phyloP scores from a whole-genome alignment of 768 basidiomycete genomes.

The Boletales sp. region DNA sequence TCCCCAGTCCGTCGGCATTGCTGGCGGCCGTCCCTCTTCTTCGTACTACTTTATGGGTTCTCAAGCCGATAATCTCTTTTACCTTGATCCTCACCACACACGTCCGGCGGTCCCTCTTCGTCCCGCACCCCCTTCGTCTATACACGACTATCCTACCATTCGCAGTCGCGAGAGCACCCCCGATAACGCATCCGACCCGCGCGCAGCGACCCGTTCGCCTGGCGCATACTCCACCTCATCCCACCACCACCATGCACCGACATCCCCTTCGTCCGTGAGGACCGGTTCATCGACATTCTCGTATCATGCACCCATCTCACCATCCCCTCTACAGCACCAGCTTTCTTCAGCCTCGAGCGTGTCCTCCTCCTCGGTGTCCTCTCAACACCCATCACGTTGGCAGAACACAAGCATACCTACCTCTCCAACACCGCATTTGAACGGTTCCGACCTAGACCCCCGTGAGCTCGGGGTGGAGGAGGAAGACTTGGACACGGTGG shows the following conservation, averaged over 20 bases:
- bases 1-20: conserved; percentile 95
- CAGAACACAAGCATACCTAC: conserved; percentile 21
- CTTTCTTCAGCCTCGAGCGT: conserved; percentile 42
- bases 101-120: conserved; percentile 74
- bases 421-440: conserved; percentile 19
- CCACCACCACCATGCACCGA: conserved; percentile 36
- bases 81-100: conserved; percentile 78
- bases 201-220: conserved; percentile 25
- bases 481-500: conserved; percentile 41
- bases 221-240: conserved; percentile 16
- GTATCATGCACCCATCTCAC: conserved; percentile 56
- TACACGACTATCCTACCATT: conserved; percentile 20
- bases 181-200: conserved; percentile 28
- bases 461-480: conserved; percentile 34
- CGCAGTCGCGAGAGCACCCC: conserved; percentile 30
- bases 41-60: conserved; percentile 97
- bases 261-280: conserved; percentile 50
- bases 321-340: conserved; percentile 65
- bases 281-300: conserved; percentile 51
- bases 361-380: conserved; percentile 31
- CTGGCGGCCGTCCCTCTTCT: conserved; percentile 93
- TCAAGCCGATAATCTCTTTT: conserved; percentile 84
- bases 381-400: conserved; percentile 29
- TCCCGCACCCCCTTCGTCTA: conserved; percentile 35
- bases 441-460: conserved; percentile 32